Conservation (phyloP, 768 basidiomycete genomes). For the Podaxis sp. region DNA sequence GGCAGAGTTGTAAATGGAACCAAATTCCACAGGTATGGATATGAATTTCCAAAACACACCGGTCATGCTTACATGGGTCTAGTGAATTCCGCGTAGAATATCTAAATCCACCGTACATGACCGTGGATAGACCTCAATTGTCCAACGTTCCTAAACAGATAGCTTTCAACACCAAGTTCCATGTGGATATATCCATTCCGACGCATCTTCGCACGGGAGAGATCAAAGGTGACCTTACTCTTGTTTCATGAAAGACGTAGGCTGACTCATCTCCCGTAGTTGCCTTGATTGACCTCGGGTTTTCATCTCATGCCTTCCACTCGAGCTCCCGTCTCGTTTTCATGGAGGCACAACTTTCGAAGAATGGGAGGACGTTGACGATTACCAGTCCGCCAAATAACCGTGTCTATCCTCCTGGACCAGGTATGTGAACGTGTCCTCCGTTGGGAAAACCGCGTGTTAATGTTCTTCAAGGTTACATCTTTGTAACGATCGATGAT, state of each 20-base stretch:
- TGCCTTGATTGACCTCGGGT: constrained; percentile 38
- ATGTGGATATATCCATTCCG: constrained; percentile 31
- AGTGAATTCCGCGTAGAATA: constrained; percentile 43
- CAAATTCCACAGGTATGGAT: constrained; percentile 23
- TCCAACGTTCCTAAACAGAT: constrained; percentile 34
- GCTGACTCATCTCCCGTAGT: constrained; percentile 21
- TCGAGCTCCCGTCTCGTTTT: constrained; percentile 37
- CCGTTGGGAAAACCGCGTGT: neutral
- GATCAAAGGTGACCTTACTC: constrained; percentile 28
- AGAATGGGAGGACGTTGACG: constrained; percentile 29
- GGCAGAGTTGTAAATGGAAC: constrained; percentile 25
- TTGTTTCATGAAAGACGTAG: neutral
- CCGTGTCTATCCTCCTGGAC: constrained; percentile 38
- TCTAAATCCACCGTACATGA: constrained; percentile 42
- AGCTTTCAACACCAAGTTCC: constrained; percentile 34
- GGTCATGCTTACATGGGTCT: neutral
- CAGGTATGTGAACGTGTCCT: constrained; percentile 21
- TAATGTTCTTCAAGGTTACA: neutral
- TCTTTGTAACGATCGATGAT: neutral
- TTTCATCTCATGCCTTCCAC: constrained; percentile 40
- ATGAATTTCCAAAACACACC: too few relatives aligned
- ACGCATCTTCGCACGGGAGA: constrained; percentile 21
- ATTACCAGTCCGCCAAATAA: constrained; percentile 34
- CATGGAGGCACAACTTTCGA: constrained; percentile 32
- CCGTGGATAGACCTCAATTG: constrained; percentile 30